Evolutionary conservation across 108 stramenopile species (phyloP), one percentile per base, ranked within the genome.

Genomic region (Stephanodiscus minutulus): DNA sequence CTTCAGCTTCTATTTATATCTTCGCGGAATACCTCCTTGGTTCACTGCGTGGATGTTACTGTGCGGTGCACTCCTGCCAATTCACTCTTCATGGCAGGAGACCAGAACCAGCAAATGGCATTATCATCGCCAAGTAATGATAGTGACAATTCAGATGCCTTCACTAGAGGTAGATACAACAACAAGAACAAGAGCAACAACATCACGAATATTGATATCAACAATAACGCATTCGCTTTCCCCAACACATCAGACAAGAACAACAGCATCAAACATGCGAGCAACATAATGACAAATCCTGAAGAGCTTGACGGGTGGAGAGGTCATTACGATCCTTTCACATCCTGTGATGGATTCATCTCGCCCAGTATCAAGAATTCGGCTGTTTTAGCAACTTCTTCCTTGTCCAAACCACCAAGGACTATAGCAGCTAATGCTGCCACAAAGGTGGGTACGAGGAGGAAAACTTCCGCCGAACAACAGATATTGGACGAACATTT

Each of bases 251-350:
- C 31, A 3, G 37, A 69, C 13, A 0, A 60, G 29, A 0, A 61
- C 12, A 41, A 39, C 59, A 33, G 0, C 67, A 43, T 27, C 67
- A 17, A 49, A 2, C 3, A 39, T 36, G n/a, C 36, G 20, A 39
- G 22, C 3, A 52, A 37, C 53, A 22, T 17, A 15, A 2, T 7
- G 21, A 22, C 55, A 7, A 77, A 80, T 57, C 31, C 61, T 33
- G 87, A 92, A 74, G 89, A 88, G 37, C 66, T 92, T 68, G 93
- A 94, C 81, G 93, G 93, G 21, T 94, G 93, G 93, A 75, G 93
- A 44, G 93, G 93, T 21, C 88, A 92, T 47, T 85, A 88, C 64
- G 69, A 81, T 60, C 93, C 93, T 7, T 86, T 94, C 66, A 1
- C 22, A 12, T 69, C 72, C 28, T 76, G 70, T 5, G 70, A 48